Percentiles rank a stretch among this genome's conserved stretches.
Evolutionary conservation across 305 asterid genomes (phyloP).

Genomic region (Fraxinus baroniana): DNA sequence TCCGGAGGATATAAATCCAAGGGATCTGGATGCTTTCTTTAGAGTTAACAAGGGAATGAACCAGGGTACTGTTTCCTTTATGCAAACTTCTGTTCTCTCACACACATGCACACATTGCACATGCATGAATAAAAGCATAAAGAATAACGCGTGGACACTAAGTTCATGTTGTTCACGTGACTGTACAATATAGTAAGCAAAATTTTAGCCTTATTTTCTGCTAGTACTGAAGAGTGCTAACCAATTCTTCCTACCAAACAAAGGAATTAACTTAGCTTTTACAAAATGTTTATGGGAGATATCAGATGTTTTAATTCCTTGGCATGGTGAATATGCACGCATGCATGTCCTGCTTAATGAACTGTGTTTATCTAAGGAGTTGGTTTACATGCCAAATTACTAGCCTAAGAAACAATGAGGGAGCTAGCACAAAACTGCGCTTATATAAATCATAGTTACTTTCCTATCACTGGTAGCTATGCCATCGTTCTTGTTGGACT

Average conservation of each 20-base stretch:
- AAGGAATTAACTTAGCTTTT: not conserved
- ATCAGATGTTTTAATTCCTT: not conserved
- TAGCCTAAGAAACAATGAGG: not conserved
- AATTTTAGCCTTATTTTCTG: not conserved
- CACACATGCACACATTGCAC: not conserved
- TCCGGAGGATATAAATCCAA: conserved; percentile 53
- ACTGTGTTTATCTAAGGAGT: not conserved
- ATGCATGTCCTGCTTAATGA: not conserved
- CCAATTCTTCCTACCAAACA: not conserved
- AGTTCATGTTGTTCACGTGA: not conserved
- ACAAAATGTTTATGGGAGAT: not conserved
- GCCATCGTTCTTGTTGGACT: not conserved
- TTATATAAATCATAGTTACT: not conserved
- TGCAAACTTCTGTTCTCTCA: not conserved
- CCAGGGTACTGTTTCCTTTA: not conserved
- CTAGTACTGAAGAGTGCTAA: not conserved
- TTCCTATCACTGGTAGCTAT: not conserved
- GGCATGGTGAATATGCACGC: not conserved
- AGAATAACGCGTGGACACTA: not conserved
- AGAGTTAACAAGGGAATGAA: conserved; percentile 51
- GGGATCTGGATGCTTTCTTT: conserved; percentile 43
- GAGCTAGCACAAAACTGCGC: not conserved
- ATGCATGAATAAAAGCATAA: not conserved
- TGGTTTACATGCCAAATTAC: not conserved
- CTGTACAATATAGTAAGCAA: not conserved